Base-by-base conservation (phyloP, 441 rosid species). In the Melastoma candidum region DNA sequence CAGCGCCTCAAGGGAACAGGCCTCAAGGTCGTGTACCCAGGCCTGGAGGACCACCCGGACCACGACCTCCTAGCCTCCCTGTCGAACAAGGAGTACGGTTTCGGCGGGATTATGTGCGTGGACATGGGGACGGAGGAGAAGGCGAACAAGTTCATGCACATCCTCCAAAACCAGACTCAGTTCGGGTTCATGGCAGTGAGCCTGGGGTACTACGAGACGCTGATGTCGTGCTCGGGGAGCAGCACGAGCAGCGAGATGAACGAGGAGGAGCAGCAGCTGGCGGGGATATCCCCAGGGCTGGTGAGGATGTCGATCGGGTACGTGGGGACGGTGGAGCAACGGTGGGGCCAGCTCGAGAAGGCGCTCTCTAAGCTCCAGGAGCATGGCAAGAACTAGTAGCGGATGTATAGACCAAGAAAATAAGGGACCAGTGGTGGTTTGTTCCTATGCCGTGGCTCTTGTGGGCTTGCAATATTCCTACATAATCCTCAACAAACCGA, bases 181-280 rank as follows among this genome's bases (percentile, higher is more conserved):
- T 93, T 93, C 12, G 98, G 96, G 47, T 77, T 93, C 67, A 93
- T 93, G 86, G 97, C 98, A 0, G 98, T 92, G 3, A 92, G 98
- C 74, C 53, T 92, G 74, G 98, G 98, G 22, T 90, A 87, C 69
- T 85, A 80, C 32, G 98, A 90, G 76, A 87, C 95, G 0, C 79
- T 92, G 24, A 82, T 92, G 97, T 88, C 98, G 0, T 85, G 96
- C 70, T 92, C 98, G 1, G 86, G 95, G 0, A 92, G 95, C 26
- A 88, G 92, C 75, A 92, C 97, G 0, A 92, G 97, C 48, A 85
- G 95, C 29, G 98, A 84, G 71, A 26, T 92, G 68, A 83, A 61
- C 5, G 67, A 73, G 0, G 77, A 76, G 39, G 95, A 92, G 57
- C 75, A 84, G 71, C 73, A 51, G 14, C 69, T 81, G 1, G 97